phyloP scores from a whole-genome alignment of 2,329 filamentous ascomycete genomes.

The Chaetomium globosum region DNA sequence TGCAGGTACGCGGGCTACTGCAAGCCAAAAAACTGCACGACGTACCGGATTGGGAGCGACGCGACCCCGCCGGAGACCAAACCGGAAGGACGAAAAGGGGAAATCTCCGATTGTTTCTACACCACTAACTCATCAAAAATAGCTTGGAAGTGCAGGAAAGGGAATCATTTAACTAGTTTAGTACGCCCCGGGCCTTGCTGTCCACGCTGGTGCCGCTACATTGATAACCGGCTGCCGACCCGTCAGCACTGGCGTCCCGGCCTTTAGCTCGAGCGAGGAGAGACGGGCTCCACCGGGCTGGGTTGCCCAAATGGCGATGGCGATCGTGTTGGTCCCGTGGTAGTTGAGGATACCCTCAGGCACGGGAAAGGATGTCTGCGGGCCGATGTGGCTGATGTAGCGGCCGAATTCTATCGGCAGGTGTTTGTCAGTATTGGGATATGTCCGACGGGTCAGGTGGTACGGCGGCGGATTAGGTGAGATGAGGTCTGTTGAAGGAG shows the following conservation, averaged over 20 bases:
- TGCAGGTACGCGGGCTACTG: conserved; percentile 11
- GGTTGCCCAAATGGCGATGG: conserved; percentile 68
- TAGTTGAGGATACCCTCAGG: conserved; percentile 74
- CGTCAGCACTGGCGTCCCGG: conserved; percentile 55
- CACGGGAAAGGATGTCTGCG: conserved; percentile 71
- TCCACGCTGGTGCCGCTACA: conserved; percentile 52
- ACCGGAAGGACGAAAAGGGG: conserved; percentile 9
- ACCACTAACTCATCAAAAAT: not conserved
- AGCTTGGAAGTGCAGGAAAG: not conserved
- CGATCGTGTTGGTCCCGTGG: conserved; percentile 68
- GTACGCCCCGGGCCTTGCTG: conserved; percentile 54
- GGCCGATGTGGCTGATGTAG: conserved; percentile 70
- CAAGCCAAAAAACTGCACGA: conserved; percentile 1
- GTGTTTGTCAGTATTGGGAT: not conserved
- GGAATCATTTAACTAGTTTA: conserved; percentile 37
- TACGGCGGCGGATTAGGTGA: not conserved
- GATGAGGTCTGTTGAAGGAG: not conserved
- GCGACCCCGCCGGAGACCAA: not conserved
- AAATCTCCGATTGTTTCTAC: not conserved
- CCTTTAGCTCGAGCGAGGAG: conserved; percentile 54
- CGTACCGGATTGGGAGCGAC: not conserved
- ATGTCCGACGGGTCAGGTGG: not conserved
- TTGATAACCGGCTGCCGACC: conserved; percentile 50
- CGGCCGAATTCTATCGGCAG: conserved; percentile 54
- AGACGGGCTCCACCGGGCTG: conserved; percentile 60